A percentile compares a stretch with the other conserved stretches of the same genome.
These are phyloP conservation scores for Arthromyces matolae DNA, from an alignment of 768 basidiomycete genomes.

Conservation along the genomic window DNA sequence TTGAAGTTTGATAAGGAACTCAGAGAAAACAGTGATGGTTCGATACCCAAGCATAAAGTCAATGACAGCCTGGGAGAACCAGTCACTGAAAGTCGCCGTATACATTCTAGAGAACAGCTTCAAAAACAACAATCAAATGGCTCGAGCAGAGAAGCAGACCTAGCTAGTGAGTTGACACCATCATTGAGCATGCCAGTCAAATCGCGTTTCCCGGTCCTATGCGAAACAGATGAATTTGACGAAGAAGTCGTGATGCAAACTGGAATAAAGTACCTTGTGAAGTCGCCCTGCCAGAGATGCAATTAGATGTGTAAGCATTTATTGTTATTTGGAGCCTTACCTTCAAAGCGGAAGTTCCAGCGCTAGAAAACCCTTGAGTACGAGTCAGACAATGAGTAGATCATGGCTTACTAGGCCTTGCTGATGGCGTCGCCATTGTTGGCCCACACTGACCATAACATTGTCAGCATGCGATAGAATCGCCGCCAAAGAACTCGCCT, in stretches of 20 bases:
- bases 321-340: too few species aligned
- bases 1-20: constrained; percentile 84
- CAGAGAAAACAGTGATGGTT: constrained; percentile 83
- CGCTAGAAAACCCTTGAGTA: constrained; percentile 44
- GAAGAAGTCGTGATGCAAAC: not conserved
- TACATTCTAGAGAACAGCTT: too few species aligned
- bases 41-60: constrained; percentile 89
- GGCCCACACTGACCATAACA: constrained; percentile 79
- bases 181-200: constrained; percentile 89
- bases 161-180: constrained; percentile 90
- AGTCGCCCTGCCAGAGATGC: constrained; percentile 62
- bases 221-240: constrained; percentile 4
- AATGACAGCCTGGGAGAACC: constrained; percentile 96
- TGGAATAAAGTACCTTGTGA: constrained; percentile 63
- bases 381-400: constrained; percentile 1
- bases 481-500: constrained; percentile 36
- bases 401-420: constrained; percentile 68
- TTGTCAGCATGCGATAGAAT: not conserved
- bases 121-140: too few species aligned
- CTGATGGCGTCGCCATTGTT: constrained; percentile 97
- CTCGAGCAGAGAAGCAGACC: constrained; percentile 32
- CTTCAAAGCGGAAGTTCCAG: constrained; percentile 95
- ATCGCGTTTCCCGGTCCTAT: constrained; percentile 93
- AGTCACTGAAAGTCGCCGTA: constrained; percentile 88
- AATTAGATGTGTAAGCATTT: constrained; percentile 1